phyloP scores from a whole-genome alignment of 371 early-diverging fungal species.

The Rhizopus arrhizus region DNA sequence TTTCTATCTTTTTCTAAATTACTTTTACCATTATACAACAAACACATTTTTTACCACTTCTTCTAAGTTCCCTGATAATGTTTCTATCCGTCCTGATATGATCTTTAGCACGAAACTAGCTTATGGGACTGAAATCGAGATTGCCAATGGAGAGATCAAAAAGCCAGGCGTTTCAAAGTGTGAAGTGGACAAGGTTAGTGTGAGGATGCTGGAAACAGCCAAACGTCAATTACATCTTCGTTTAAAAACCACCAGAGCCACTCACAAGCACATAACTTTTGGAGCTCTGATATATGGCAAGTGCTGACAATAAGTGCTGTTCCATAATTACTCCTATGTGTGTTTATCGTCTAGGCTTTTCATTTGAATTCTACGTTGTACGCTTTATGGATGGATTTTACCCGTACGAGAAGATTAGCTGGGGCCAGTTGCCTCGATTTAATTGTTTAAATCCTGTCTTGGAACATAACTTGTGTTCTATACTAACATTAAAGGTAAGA shows the following conservation, averaged over 20 bases:
- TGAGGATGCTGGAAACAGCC: no score
- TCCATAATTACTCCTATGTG: neutral
- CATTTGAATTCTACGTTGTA: constrained; percentile 2
- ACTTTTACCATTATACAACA: no score
- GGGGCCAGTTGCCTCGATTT: constrained; percentile 14
- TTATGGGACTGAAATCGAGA: neutral
- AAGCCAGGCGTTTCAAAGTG: neutral
- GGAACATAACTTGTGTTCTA: neutral
- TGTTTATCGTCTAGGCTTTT: neutral
- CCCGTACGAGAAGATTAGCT: constrained; percentile 6
- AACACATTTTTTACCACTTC: neutral
- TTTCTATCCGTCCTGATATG: constrained; percentile 2
- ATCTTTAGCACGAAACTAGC: constrained; percentile 7
- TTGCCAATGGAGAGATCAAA: constrained; percentile 1
- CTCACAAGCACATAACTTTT: neutral
- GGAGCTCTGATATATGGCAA: constrained; percentile 2
- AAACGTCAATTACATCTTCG: constrained; percentile 1
- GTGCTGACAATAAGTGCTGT: neutral
- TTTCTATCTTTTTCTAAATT: no score
- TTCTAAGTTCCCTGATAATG: constrained; percentile 1
- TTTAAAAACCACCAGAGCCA: neutral
- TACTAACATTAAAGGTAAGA: constrained; percentile 3
- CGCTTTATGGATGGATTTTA: constrained; percentile 13
- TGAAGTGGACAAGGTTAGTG: neutral
- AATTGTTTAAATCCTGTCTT: constrained; percentile 1